These are phyloP conservation scores for Fraxinus angustifolia DNA, from an alignment of 305 asterid genomes.

Conservation along the genomic window DNA sequence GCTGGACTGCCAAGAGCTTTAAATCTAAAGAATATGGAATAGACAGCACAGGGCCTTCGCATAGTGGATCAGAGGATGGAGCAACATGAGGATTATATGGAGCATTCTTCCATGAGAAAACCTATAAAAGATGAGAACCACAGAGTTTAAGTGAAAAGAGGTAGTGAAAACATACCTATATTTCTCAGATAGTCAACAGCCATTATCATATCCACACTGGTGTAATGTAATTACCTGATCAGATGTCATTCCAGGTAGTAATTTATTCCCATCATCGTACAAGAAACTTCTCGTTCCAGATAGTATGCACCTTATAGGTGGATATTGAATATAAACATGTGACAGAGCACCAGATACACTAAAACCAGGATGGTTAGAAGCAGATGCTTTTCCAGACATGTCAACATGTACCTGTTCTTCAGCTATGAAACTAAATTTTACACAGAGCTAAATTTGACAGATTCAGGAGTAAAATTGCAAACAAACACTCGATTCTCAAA, in stretches of 20 bases:
- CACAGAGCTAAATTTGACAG: neutral
- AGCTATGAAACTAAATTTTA: conserved; percentile 22
- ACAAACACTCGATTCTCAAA: neutral
- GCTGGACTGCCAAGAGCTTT: conserved; percentile 79
- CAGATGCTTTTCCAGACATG: conserved; percentile 64
- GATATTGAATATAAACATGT: conserved; percentile 73
- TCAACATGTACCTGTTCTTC: conserved; percentile 25
- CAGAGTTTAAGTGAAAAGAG: conserved; percentile 10
- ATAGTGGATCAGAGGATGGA: conserved; percentile 68
- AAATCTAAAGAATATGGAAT: conserved; percentile 79
- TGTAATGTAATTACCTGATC: conserved; percentile 50
- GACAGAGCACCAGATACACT: conserved; percentile 83
- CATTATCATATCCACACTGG: conserved; percentile 6
- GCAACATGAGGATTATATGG: conserved; percentile 63
- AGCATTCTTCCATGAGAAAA: conserved; percentile 75
- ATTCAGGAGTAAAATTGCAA: neutral
- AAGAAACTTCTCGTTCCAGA: conserved; percentile 60
- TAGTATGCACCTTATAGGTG: conserved; percentile 65
- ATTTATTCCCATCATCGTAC: conserved; percentile 79
- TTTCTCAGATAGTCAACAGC: neutral
- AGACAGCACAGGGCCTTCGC: conserved; percentile 75
- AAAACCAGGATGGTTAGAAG: conserved; percentile 53
- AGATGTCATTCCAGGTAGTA: conserved; percentile 61
- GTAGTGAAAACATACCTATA: conserved; percentile 2
- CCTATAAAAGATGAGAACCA: conserved; percentile 37